Conservation (phyloP, 2,329 filamentous ascomycete genomes). For the Teratosphaeria gauchensis region DNA sequence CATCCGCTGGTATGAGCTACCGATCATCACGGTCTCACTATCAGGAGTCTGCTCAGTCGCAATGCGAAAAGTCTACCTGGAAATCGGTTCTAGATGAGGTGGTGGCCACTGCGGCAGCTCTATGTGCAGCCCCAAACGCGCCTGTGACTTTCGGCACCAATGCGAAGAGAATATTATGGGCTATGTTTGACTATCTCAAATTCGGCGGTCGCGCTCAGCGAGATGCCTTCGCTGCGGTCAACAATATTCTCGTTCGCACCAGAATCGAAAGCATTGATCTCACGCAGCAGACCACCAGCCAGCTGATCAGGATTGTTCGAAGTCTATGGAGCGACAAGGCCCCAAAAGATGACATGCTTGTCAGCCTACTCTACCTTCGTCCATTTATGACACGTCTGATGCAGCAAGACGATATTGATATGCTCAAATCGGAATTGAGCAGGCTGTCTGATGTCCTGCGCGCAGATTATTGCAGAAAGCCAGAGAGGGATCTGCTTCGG, state of each 20-base stretch:
- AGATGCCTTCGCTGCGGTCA: conserved; percentile 65
- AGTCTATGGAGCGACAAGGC: conserved; percentile 54
- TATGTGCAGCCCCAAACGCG: conserved; percentile 23
- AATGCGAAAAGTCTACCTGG: conserved; percentile 8
- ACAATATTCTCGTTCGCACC: conserved; percentile 55
- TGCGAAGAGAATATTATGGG: conserved; percentile 10
- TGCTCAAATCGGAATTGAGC: conserved; percentile 40
- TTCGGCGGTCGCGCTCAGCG: conserved; percentile 46
- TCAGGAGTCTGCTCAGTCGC: conserved; percentile 16
- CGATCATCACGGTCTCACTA: conserved; percentile 17
- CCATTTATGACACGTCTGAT: conserved; percentile 30
- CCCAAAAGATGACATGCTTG: conserved; percentile 61
- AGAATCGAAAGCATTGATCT: conserved; percentile 60
- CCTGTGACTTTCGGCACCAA: conserved; percentile 10
- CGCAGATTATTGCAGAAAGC: conserved; percentile 64
- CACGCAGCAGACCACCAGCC: conserved; percentile 49
- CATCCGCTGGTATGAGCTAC: conserved; percentile 12
- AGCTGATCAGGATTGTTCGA: conserved; percentile 60
- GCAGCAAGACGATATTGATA: conserved; percentile 9
- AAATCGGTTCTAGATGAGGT: conserved; percentile 23
- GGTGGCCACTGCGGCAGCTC: conserved; percentile 16
- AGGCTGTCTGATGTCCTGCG: conserved; percentile 63
- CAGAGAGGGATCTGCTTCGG: conserved; percentile 62
- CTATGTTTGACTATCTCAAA: conserved; percentile 44
- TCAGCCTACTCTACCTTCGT: conserved; percentile 55